phyloP scores from a whole-genome alignment of 768 basidiomycete species.

The Gautieria morchelliformis region DNA sequence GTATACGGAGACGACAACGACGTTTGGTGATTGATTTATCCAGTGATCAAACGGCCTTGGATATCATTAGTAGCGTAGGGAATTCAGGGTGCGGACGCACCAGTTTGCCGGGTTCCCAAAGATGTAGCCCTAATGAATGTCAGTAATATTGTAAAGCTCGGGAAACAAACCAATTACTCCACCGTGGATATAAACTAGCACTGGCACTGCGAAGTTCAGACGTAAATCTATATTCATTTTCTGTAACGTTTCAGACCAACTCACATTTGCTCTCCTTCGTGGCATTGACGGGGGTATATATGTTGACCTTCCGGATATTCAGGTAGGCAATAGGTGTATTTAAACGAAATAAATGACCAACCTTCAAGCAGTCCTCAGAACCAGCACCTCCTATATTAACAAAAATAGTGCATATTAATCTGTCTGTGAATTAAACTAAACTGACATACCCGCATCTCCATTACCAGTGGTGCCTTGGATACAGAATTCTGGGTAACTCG shows the following conservation, averaged over 20 bases:
- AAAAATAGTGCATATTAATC: neutral
- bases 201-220: constrained; percentile 20
- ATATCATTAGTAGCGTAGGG: neutral
- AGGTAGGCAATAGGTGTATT: neutral
- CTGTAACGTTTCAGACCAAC: constrained; percentile 11
- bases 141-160: neutral
- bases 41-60: constrained; percentile 49
- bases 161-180: constrained; percentile 17
- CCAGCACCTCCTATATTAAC: constrained; percentile 45
- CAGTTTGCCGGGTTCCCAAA: constrained; percentile 55
- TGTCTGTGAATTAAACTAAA: constrained; percentile 6
- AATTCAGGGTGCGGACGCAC: neutral
- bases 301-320: constrained; percentile 30
- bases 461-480: constrained; percentile 47
- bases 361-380: constrained; percentile 55
- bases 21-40: constrained; percentile 52
- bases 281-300: constrained; percentile 45
- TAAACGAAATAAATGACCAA: neutral
- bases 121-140: constrained; percentile 32
- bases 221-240: neutral
- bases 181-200: constrained; percentile 32
- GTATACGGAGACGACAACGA: constrained; percentile 57
- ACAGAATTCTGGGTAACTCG: constrained; percentile 46
- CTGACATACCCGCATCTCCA: constrained; percentile 13
- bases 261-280: constrained; percentile 37